Base-by-base conservation (phyloP, 2,329 filamentous ascomycete species). In the Fusarium abutilonis region DNA sequence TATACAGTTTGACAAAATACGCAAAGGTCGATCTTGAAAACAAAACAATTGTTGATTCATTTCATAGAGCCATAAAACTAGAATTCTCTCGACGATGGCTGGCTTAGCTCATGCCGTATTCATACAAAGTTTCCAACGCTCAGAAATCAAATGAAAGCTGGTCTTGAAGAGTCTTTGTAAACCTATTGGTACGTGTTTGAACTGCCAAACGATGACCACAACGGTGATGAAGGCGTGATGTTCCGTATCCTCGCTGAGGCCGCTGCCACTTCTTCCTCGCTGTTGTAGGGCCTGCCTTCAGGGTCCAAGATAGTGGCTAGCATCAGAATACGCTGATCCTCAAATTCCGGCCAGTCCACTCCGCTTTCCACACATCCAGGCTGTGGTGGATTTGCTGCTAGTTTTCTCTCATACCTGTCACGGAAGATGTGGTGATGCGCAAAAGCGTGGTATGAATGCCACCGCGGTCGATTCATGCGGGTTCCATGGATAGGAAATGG, bases 381-480 rank as follows among this genome's bases (percentile, higher is more conserved):
- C 4, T 14, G 10, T 4, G 39, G 57, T 26, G 57, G 42, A 2
- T 52, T 17, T n/a, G 46, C 9, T 0, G 38, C 13, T 0, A 61
- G 4, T 0, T 13, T 41, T 1, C 52, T 43, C 15, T 59, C 52
- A 21, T 51, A 55, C 1, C 45, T 55, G 14, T 65, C 61, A 1
- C 63, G 57, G 10, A 66, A 66, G 21, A 66, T 65, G 36, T 66
- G 56, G 4, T 56, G 34, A 46, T 32, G 34, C 3, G 38, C 48
- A n/a, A 46, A 29, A 3, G 57, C 61, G 9, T 66, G 8, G 6
- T 43, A 65, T 6, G 53, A 26, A 28, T 55, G 31, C 63, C 61
- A 66, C 8, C 63, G 44, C 10, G 57, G 57, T 4, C 63, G 41
- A 6, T 66, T 65, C 1, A 21, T 7, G 1, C 9, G n/a, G 15